Conservation (phyloP, 192 early-diverging fungal genomes). For the Tieghemiomyces parasiticus region DNA sequence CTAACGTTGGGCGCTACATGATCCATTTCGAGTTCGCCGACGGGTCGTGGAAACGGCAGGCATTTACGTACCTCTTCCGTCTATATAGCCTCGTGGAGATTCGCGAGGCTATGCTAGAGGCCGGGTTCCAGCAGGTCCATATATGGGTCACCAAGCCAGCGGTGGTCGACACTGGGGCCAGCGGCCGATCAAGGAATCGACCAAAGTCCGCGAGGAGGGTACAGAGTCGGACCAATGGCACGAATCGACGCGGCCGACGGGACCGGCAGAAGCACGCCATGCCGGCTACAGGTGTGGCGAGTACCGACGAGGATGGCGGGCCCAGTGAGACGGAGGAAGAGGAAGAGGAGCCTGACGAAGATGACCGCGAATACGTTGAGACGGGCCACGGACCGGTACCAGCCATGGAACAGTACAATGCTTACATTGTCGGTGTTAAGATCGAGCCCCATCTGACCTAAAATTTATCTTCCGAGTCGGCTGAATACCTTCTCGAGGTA, state of each 20-base stretch:
- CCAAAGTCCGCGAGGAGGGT: too few relatives aligned
- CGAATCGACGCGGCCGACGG: background rate
- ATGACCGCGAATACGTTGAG: conserved; percentile 10
- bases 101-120: conserved; percentile 34
- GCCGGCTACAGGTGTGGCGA: background rate
- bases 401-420: conserved; percentile 17
- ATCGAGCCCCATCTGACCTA: too few relatives aligned
- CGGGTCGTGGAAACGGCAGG: conserved; percentile 23
- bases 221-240: too few relatives aligned
- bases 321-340: too few relatives aligned
- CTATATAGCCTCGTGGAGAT: conserved; percentile 26
- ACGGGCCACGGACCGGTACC: conserved; percentile 15
- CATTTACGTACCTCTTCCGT: conserved; percentile 26
- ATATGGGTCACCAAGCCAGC: conserved; percentile 25
- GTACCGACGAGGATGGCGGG: background rate
- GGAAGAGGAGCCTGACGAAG: background rate
- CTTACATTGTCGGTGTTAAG: conserved; percentile 16
- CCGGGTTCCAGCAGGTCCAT: conserved; percentile 23
- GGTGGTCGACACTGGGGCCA: conserved; percentile 7
- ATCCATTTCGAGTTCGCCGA: conserved; percentile 27
- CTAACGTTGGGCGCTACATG: conserved; percentile 17
- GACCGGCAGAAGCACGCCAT: too few relatives aligned
- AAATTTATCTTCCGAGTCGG: too few relatives aligned
- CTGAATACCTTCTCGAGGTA: too few relatives aligned
- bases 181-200: too few relatives aligned